Conservation (phyloP, 371 early-diverging fungal genomes). For the Mycotypha africana region DNA sequence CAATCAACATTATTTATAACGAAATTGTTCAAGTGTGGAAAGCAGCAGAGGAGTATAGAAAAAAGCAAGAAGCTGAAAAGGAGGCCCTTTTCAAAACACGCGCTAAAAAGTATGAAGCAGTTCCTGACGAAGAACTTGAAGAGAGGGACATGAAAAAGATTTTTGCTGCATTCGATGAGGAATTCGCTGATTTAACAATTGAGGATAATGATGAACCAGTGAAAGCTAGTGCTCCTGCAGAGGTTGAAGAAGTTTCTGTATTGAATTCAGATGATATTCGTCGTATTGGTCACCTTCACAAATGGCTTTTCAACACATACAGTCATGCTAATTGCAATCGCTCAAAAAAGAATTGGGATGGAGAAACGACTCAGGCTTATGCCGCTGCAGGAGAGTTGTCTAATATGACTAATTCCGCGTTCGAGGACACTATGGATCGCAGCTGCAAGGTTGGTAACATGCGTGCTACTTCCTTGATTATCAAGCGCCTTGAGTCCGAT, state of each 20-base stretch:
- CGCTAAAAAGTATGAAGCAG: conserved; percentile 55
- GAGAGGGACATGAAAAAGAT: conserved; percentile 64
- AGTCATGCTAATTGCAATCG: conserved; percentile 12
- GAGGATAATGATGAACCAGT: conserved; percentile 21
- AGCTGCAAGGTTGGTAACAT: conserved; percentile 33
- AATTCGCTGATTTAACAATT: conserved; percentile 37
- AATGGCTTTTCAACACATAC: conserved; percentile 26
- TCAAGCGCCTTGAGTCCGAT: conserved; percentile 34
- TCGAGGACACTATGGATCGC: conserved; percentile 18
- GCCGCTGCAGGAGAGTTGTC: conserved; percentile 30
- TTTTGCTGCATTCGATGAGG: conserved; percentile 75
- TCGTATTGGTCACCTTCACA: conserved; percentile 44
- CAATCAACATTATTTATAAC: conserved; percentile 50
- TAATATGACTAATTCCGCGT: conserved; percentile 28
- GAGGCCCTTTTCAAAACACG: conserved; percentile 73
- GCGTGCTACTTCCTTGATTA: conserved; percentile 20
- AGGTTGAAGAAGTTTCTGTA: conserved; percentile 51
- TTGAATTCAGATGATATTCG: conserved; percentile 51
- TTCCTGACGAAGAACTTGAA: conserved; percentile 69
- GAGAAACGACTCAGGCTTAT: conserved; percentile 30
- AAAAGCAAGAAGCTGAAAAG: conserved; percentile 63
- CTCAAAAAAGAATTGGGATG: conserved; percentile 15
- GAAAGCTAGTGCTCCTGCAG: conserved; percentile 3
- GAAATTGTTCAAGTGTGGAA: conserved; percentile 71
- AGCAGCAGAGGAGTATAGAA: conserved; percentile 64